A percentile compares a stretch with the other conserved stretches of the same genome.
Evolutionary conservation across 108 stramenopile species (phyloP).

Genomic region (Cyclostephanos invisitatus): DNA sequence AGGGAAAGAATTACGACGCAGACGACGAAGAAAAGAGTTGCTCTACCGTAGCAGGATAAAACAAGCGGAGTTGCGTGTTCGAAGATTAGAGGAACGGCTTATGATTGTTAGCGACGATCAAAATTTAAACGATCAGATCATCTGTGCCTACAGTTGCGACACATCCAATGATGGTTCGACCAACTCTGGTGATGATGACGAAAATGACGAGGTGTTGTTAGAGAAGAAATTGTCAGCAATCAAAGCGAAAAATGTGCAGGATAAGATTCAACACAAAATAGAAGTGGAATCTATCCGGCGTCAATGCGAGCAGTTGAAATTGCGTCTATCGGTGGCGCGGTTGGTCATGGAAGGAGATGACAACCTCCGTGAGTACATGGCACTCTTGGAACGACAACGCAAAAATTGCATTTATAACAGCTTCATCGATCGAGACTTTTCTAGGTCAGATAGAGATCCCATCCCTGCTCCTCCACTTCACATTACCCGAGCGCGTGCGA

Average conservation of each 20-base stretch:
- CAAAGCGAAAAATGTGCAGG: slow-evolving; percentile 41
- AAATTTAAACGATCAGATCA: slow-evolving; percentile 1
- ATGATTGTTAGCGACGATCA: slow-evolving; percentile 21
- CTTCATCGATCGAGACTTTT: slow-evolving; percentile 1
- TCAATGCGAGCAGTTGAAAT: slow-evolving; percentile 48
- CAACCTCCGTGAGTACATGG: slow-evolving; percentile 46
- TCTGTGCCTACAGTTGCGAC: not conserved
- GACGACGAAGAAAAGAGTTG: slow-evolving; percentile 30
- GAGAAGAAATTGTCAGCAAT: slow-evolving; percentile 42
- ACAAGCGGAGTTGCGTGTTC: slow-evolving; percentile 27
- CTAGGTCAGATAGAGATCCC: slow-evolving; percentile 5
- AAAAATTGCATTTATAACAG: slow-evolving; percentile 7
- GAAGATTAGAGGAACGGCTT: slow-evolving; percentile 31
- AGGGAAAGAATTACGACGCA: slow-evolving; percentile 38
- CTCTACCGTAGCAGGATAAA: slow-evolving; percentile 27
- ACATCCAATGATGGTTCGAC: slow-evolving; percentile 26
- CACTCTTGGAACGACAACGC: slow-evolving; percentile 30
- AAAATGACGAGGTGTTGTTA: slow-evolving; percentile 42
- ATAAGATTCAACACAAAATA: slow-evolving; percentile 34
- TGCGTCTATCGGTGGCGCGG: slow-evolving; percentile 41
- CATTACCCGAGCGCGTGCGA: slow-evolving; percentile 45
- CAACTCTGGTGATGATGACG: slow-evolving; percentile 30
- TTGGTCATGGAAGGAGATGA: slow-evolving; percentile 55
- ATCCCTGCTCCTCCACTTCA: slow-evolving; percentile 27
- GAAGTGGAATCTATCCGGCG: slow-evolving; percentile 46